Evolutionary conservation across 139 green algal genomes (phyloP).

Genomic region (Chlamydomonas urium): DNA sequence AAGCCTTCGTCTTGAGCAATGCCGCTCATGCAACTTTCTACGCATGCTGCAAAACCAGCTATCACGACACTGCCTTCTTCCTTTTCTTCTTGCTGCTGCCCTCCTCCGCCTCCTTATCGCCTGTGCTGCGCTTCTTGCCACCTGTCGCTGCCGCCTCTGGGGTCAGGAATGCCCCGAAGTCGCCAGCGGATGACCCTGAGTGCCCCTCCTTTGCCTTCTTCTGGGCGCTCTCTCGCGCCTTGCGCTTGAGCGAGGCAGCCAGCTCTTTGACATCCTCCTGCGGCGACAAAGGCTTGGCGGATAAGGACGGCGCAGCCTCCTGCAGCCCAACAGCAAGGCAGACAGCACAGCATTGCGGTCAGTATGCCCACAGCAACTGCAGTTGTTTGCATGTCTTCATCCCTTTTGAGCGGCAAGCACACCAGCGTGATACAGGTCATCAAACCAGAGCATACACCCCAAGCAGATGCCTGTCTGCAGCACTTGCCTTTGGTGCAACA

Average conservation of each 20-base stretch:
- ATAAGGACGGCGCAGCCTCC: too few relatives aligned
- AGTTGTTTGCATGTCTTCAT: too few relatives aligned
- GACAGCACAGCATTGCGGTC: too few relatives aligned
- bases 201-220: neutral
- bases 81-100: neutral
- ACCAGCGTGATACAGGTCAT: neutral
- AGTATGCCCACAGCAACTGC: neutral
- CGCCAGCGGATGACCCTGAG: too few relatives aligned
- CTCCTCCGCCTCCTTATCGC: neutral
- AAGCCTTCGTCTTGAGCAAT: too few relatives aligned
- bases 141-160: neutral
- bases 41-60: too few relatives aligned
- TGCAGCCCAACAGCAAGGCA: too few relatives aligned
- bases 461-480: too few relatives aligned
- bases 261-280: slow-evolving; percentile 32
- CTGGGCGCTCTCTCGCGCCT: slow-evolving; percentile 18
- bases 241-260: slow-evolving; percentile 53
- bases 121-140: neutral
- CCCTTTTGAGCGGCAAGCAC: neutral
- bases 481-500: slow-evolving; percentile 63
- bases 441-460: neutral
- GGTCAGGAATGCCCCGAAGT: neutral
- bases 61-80: too few relatives aligned
- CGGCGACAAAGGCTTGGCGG: too few relatives aligned
- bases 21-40: too few relatives aligned